Conservation (phyloP, 371 early-diverging fungal species). For the Fennellomyces sp. region DNA sequence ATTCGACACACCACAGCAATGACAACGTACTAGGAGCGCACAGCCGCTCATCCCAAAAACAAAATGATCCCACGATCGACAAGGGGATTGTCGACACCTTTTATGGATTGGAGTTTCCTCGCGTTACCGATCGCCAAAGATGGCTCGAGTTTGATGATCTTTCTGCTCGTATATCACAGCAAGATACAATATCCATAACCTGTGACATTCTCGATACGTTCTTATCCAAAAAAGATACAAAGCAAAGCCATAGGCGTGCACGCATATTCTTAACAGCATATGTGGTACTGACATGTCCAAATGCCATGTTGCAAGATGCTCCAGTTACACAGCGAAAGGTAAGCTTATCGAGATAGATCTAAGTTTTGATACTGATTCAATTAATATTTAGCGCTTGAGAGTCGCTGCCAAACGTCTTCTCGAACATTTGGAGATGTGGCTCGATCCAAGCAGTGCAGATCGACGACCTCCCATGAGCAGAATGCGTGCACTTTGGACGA, state of each 20-base stretch:
- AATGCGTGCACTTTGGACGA: conserved; percentile 42
- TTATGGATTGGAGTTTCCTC: background rate
- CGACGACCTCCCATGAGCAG: background rate
- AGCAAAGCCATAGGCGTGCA: conserved; percentile 43
- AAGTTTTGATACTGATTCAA: background rate
- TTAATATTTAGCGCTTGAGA: conserved; percentile 29
- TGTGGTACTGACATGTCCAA: conserved; percentile 66
- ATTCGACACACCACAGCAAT: background rate
- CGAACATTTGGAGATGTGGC: conserved; percentile 57
- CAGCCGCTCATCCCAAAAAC: background rate
- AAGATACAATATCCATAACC: background rate
- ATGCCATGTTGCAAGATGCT: conserved; percentile 53
- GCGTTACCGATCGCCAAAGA: background rate
- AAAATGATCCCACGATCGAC: background rate
- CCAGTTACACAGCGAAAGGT: conserved; percentile 56
- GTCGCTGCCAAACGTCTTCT: conserved; percentile 50
- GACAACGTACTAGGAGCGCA: background rate
- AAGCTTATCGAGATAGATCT: conserved; percentile 1
- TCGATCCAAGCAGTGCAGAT: conserved; percentile 21
- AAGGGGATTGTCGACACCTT: background rate
- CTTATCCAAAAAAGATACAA: conserved; percentile 21
- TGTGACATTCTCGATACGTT: conserved; percentile 19
- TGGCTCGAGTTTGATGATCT: conserved; percentile 6
- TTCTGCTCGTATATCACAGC: background rate
- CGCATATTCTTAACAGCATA: conserved; percentile 68